A percentile compares a stretch with the other conserved stretches of the same genome.
phyloP scores from a whole-genome alignment of 2,329 filamentous ascomycete genomes.

The Colletotrichum gigasporum region DNA sequence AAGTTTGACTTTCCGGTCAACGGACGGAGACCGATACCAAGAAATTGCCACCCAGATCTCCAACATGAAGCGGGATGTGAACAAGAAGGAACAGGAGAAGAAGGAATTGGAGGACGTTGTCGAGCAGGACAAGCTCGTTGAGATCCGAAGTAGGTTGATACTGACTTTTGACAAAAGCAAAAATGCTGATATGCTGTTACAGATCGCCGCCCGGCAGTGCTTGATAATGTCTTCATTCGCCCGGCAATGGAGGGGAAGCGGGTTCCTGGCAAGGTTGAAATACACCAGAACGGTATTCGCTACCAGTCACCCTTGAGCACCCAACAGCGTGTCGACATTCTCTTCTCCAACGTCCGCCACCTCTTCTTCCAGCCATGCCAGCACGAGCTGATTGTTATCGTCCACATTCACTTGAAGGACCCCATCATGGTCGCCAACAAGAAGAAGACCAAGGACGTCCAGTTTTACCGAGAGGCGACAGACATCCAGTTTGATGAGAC shows the following conservation, averaged over 20 bases:
- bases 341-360: constrained; percentile 98
- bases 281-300: constrained; percentile 98
- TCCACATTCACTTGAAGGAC: constrained; percentile 97
- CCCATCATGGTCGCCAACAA: constrained; percentile 97
- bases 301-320: constrained; percentile 85
- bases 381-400: constrained; percentile 96
- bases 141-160: constrained; percentile 80
- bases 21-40: constrained; percentile 86
- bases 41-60: constrained; percentile 94
- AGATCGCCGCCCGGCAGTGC: constrained; percentile 88
- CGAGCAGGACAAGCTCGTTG: constrained; percentile 95
- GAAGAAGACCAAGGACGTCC: constrained; percentile 98
- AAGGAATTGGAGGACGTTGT: constrained; percentile 99
- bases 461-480: constrained; percentile 97
- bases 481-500: constrained; percentile 99
- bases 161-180: not conserved
- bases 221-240: constrained; percentile 95
- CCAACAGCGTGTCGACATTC: constrained; percentile 87
- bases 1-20: constrained; percentile 93
- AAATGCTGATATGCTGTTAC: not conserved
- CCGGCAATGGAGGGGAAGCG: constrained; percentile 97
- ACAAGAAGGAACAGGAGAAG: constrained; percentile 96
- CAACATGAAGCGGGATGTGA: constrained; percentile 92
- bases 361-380: constrained; percentile 98
- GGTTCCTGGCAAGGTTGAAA: constrained; percentile 94